Evolutionary conservation across 495 filamentous ascomycete species (phyloP).

Genomic region (Neurospora tetraspora): DNA sequence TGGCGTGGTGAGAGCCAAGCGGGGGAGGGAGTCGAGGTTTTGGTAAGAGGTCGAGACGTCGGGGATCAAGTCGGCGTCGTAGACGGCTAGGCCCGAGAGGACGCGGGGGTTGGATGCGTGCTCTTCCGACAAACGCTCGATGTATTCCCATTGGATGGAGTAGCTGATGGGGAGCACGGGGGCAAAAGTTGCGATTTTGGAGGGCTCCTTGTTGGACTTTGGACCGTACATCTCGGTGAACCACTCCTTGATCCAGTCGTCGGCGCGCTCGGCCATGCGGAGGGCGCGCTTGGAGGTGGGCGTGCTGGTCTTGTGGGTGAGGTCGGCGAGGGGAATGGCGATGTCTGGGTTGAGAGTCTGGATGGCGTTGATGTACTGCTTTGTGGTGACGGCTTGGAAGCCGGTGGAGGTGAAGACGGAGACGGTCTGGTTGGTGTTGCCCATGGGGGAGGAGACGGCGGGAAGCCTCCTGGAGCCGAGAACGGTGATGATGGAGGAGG

Average conservation of each 20-base stretch:
- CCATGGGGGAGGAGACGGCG: constrained; percentile 58
- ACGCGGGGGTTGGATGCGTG: constrained; percentile 25
- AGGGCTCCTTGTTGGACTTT: constrained; percentile 18
- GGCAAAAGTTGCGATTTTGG: constrained; percentile 53
- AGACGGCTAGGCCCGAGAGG: constrained; percentile 73
- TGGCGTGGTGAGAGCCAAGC: constrained; percentile 60
- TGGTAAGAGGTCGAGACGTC: constrained; percentile 48
- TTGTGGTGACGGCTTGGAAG: constrained; percentile 56
- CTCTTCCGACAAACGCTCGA: constrained; percentile 52
- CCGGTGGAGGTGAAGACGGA: constrained; percentile 76
- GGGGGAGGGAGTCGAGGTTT: constrained; percentile 47
- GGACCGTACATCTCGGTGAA: constrained; percentile 45
- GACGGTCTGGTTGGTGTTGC: constrained; percentile 64
- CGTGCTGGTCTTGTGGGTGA: constrained; percentile 43
- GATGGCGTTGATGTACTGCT: constrained; percentile 56
- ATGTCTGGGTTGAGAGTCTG: constrained; percentile 67
- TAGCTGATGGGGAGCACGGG: constrained; percentile 70
- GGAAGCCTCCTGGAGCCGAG: constrained; percentile 71
- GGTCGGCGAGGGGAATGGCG: constrained; percentile 65
- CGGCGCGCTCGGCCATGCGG: constrained; percentile 81
- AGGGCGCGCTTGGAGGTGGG: constrained; percentile 60
- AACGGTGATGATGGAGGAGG: constrained; percentile 48
- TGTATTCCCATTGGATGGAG: constrained; percentile 63
- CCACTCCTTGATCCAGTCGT: constrained; percentile 69
- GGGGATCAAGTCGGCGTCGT: constrained; percentile 59